phyloP scores from a whole-genome alignment of 495 filamentous ascomycete species.

The Trichoderma gamsii region DNA sequence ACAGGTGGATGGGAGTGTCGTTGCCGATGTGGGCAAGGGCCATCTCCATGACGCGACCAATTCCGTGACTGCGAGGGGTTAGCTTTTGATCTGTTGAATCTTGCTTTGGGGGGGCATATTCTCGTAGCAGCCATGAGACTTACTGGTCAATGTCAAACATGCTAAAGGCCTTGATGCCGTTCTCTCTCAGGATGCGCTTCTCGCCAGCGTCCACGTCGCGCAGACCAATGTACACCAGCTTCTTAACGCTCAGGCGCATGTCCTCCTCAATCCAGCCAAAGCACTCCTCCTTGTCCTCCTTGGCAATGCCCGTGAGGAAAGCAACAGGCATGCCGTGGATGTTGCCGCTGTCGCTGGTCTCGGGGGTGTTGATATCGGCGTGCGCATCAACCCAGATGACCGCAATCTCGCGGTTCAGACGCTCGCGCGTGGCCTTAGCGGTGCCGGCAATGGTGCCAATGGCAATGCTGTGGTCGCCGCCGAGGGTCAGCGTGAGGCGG shows the following conservation, averaged over 20 bases:
- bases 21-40: slow-evolving; percentile 87
- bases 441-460: slow-evolving; percentile 86
- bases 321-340: slow-evolving; percentile 98
- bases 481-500: slow-evolving; percentile 84
- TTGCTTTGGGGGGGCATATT: background rate
- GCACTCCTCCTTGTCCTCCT: slow-evolving; percentile 61
- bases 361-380: slow-evolving; percentile 94
- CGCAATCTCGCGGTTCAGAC: slow-evolving; percentile 73
- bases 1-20: slow-evolving; percentile 93
- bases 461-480: slow-evolving; percentile 94
- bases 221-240: slow-evolving; percentile 95
- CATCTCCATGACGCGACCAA: slow-evolving; percentile 96
- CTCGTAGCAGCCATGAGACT: slow-evolving; percentile 17
- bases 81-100: background rate
- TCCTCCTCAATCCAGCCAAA: slow-evolving; percentile 81
- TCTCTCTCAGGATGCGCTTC: slow-evolving; percentile 80
- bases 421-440: slow-evolving; percentile 76
- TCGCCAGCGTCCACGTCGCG: slow-evolving; percentile 87
- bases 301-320: slow-evolving; percentile 79
- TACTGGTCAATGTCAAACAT: slow-evolving; percentile 97
- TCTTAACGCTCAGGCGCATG: slow-evolving; percentile 57
- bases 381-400: slow-evolving; percentile 99
- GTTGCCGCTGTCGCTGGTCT: slow-evolving; percentile 83
- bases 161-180: slow-evolving; percentile 90
- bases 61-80: slow-evolving; percentile 59